Evolutionary conservation across 345 rosid species (phyloP), one percentile per base, ranked within the genome.

Genomic region (thale cress (Arabidopsis thaliana)): DNA sequence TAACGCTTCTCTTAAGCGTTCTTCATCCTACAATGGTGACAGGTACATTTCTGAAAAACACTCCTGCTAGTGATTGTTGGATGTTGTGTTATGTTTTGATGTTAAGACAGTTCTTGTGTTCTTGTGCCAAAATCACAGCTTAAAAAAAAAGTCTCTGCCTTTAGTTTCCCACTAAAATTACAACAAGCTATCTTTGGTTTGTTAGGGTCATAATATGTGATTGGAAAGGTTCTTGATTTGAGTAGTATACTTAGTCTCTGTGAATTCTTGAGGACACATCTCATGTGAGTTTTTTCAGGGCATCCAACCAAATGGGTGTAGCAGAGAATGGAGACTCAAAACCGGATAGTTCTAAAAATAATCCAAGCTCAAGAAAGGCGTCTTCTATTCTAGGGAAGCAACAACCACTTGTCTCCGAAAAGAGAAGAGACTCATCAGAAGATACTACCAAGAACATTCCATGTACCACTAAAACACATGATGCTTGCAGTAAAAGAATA

Each of bases 21-120:
- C 99, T 78, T 92, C 98, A 42, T 92, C 99, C 44, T 95, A 83
- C 84, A 92, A 95, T 83, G 97, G 93, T 40, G 94, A 91, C 92
- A 86, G 96, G 99, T 95, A 67, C 58, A 71, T 81, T 41, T 50
- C 49, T 69, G 3, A 46, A 24, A 69, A 41, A 38, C 4, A 10
- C 24, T 71, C 61, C 7, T 71, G 22, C 7, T 22, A 12, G 42
- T 51, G 22, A 25, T 72, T 62, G 59, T 7, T 72, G 6, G 32
- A 38, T 61, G 59, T 1, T 60, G 23, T 59, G 23, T 20, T 73
- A 40, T 23, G 56, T 64, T 73, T 53, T 10, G 3, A 45, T 65
- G 45, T 50, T 46, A 32, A 52, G 55, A 32, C 24, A 0, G 42
- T 16, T 16, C 20, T 16, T 16, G 20, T 16, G 20, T 16, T 16